Base-by-base conservation (phyloP, 139 green algal species). In the Closterium sp. region DNA sequence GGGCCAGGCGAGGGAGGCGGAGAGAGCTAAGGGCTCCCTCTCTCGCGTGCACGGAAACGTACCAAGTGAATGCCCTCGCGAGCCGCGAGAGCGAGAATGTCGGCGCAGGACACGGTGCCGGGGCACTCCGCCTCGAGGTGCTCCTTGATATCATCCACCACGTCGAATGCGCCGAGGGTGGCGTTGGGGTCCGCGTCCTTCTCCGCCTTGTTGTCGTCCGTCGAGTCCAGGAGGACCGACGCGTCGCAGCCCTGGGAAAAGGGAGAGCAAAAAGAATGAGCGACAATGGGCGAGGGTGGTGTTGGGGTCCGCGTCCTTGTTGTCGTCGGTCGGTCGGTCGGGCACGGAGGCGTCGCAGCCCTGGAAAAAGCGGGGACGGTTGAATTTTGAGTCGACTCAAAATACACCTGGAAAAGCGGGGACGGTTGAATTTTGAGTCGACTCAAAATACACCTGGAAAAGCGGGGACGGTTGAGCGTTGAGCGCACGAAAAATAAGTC, bases 51-150 rank as follows among this genome's bases (percentile, higher is more conserved):
- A 12, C 55, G 12, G 25, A 19, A 19, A 88, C 85, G 9, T 33
- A 88, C 85, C 85, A 66, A 30, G 12, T 31, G 36, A 28, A 89
- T 33, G 25, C 33, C 28, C 3, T 89, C 87, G 34, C 35, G 25
- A 81, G 35, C 36, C 7, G 87, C 34, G 34, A 89, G 87, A 30
- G 87, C 87, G 23, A 89, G 30, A n/a, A 89, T 83, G 36, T 89
- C 87, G 35, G 87, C 87, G 87, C 87, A 89, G 10, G 87, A 89
- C 34, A 89, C 87, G 87, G 33, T 25, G 87, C 87, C 36, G n/a
- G 87, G 87, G 87, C 87, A 89, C 10, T 33, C 87, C 34, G 87
- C n/a, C 87, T 89, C 87, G 6, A 89, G 34, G 3, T 76, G 34
- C 34, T 28, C 34, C 87, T 89, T 89, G 87, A 89, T 89, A 34